phyloP scores from a whole-genome alignment of 805 yeast species.

The Saccharomyces cerevisiae region DNA sequence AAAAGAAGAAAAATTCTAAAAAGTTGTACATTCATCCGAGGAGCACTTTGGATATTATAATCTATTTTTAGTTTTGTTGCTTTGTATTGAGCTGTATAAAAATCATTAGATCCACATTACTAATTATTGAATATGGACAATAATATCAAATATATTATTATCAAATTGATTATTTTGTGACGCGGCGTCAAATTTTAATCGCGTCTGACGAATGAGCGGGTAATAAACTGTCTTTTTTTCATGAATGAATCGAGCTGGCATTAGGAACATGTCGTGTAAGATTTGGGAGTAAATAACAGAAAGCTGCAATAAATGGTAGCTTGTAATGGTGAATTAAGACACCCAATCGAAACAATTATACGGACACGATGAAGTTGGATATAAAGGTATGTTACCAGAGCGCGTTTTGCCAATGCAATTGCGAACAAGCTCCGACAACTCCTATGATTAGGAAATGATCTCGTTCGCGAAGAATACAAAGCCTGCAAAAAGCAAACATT shows the following conservation, averaged over 20 bases:
- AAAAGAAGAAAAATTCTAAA: neutral
- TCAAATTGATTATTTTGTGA: neutral
- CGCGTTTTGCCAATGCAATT: neutral
- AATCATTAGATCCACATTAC: neutral
- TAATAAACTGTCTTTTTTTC: neutral
- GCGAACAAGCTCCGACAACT: neutral
- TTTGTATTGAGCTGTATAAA: neutral
- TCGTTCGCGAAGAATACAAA: slow-evolving; percentile 34
- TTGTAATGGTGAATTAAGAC: neutral
- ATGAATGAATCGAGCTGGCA: neutral
- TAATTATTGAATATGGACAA: neutral
- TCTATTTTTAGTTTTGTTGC: neutral
- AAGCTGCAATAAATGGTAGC: neutral
- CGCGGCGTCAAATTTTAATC: neutral
- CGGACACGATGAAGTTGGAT: slow-evolving; percentile 22
- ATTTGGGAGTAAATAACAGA: slow-evolving; percentile 2
- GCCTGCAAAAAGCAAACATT: neutral
- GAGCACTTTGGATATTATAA: neutral
- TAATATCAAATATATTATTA: neutral
- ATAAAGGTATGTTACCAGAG: slow-evolving; percentile 18
- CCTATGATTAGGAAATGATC: neutral
- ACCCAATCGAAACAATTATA: slow-evolving; percentile 1
- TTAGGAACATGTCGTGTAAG: neutral
- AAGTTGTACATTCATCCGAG: neutral
- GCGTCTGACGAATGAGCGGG: neutral